These are phyloP conservation scores for Nematocida major DNA, from an alignment of 371 early-diverging fungal genomes.

Conservation along the genomic window DNA sequence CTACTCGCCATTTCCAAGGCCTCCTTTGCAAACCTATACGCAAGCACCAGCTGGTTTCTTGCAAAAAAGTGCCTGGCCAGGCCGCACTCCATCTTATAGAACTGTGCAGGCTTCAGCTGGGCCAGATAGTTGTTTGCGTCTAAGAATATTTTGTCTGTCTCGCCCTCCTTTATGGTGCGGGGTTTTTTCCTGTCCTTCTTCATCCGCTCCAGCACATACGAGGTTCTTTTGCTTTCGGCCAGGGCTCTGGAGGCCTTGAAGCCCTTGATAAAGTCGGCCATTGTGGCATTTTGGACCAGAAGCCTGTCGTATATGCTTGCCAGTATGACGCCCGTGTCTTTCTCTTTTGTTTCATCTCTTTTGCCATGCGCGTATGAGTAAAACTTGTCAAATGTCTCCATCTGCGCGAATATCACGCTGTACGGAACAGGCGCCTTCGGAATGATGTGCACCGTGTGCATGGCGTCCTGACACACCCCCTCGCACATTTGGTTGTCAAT, in stretches of 20 bases:
- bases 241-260: slow-evolving; percentile 9
- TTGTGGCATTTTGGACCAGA: background rate
- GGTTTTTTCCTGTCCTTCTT: background rate
- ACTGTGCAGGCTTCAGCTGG: background rate
- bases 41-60: background rate
- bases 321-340: background rate
- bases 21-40: slow-evolving; percentile 15
- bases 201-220: background rate
- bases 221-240: background rate
- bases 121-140: background rate
- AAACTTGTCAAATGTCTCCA: slow-evolving; percentile 9
- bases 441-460: background rate
- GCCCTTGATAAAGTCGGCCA: slow-evolving; percentile 19
- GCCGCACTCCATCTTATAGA: slow-evolving; percentile 10
- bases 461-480: slow-evolving; percentile 19
- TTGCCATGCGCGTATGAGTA: slow-evolving; percentile 5
- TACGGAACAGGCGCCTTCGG: slow-evolving; percentile 10
- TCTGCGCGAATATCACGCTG: background rate
- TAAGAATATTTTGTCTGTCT: background rate
- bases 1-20: slow-evolving; percentile 41
- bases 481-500: slow-evolving; percentile 9
- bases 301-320: background rate
- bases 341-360: background rate
- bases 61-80: slow-evolving; percentile 1
- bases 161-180: background rate